A percentile compares a stretch with the other conserved stretches of the same genome.
phyloP scores from a whole-genome alignment of 2,329 filamentous ascomycete genomes.

The Verticillium longisporum region DNA sequence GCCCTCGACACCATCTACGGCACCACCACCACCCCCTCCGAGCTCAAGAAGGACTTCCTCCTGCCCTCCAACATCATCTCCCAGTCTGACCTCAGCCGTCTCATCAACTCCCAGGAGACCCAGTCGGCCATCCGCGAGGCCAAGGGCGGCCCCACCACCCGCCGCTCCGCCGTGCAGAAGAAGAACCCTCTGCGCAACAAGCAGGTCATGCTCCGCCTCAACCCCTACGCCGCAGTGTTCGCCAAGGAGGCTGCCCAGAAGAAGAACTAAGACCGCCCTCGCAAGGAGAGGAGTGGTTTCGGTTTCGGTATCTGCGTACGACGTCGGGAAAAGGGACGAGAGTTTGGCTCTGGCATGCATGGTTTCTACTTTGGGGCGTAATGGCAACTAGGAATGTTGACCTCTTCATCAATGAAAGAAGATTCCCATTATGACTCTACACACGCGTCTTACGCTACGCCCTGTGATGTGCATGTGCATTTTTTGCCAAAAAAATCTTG shows the following conservation, averaged over 20 bases:
- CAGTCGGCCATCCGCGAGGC: conserved; percentile 91
- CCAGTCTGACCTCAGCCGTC: conserved; percentile 90
- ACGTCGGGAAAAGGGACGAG: conserved; percentile 10
- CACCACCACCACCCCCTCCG: conserved; percentile 79
- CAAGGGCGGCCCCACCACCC: conserved; percentile 84
- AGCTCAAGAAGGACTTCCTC: conserved; percentile 98
- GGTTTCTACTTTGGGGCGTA: conserved; percentile 15
- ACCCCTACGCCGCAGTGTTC: conserved; percentile 93
- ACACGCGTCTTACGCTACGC: background rate
- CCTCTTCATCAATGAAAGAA: conserved; percentile 15
- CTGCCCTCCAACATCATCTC: conserved; percentile 87
- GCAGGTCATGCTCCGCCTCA: conserved; percentile 96
- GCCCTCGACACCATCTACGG: conserved; percentile 97
- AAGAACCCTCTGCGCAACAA: conserved; percentile 99
- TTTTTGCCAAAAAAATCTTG: too few relatives aligned
- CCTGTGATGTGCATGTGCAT: background rate
- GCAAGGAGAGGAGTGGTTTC: background rate
- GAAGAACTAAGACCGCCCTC: conserved; percentile 13
- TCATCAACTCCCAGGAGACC: conserved; percentile 99
- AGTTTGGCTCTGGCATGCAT: conserved; percentile 14
- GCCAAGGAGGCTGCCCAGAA: conserved; percentile 62
- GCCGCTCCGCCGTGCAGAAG: conserved; percentile 91
- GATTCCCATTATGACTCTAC: conserved; percentile 8
- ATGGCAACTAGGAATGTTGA: conserved; percentile 15
- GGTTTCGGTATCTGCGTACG: background rate